Conservation (phyloP, 2,329 filamentous ascomycete genomes). For the Claviceps digitariae region DNA sequence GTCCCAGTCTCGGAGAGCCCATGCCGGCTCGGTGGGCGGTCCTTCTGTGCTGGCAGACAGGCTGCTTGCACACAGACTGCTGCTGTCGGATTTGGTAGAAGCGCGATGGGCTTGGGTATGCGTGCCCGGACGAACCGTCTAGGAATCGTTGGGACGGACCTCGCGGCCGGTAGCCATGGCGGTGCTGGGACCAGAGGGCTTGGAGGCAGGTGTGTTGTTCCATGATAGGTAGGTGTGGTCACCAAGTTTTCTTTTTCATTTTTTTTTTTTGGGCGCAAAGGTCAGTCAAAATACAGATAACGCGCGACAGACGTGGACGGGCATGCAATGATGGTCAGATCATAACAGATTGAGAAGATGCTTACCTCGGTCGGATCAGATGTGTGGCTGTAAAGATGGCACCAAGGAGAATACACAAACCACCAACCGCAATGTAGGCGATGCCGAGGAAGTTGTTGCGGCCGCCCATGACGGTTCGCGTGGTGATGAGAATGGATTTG, state of each 20-base stretch:
- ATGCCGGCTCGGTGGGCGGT: neutral
- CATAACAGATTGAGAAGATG: neutral
- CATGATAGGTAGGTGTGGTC: constrained; percentile 96
- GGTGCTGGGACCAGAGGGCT: constrained; percentile 26
- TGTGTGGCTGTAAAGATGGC: constrained; percentile 81
- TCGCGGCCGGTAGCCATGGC: constrained; percentile 45
- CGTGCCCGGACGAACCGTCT: constrained; percentile 19
- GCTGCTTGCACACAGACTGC: neutral
- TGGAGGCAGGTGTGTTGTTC: constrained; percentile 52
- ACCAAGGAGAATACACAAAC: constrained; percentile 81
- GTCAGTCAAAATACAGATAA: neutral
- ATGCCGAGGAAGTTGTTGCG: constrained; percentile 94
- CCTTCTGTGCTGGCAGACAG: neutral
- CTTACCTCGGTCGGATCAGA: constrained; percentile 67
- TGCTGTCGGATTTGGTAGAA: neutral
- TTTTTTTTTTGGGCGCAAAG: too few species aligned
- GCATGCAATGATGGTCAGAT: too few species aligned
- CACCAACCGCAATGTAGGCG: constrained; percentile 86
- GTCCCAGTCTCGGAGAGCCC: neutral
- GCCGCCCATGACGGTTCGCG: constrained; percentile 83
- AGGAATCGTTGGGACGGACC: constrained; percentile 29
- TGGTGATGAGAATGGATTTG: constrained; percentile 82
- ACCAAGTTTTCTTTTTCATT: constrained; percentile 66
- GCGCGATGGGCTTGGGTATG: neutral
- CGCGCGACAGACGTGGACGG: too few species aligned